Evolutionary conservation across 805 yeast genomes (phyloP), one percentile per base, ranked within the genome.

Genomic region (Hanseniaspora guilliermondii): DNA sequence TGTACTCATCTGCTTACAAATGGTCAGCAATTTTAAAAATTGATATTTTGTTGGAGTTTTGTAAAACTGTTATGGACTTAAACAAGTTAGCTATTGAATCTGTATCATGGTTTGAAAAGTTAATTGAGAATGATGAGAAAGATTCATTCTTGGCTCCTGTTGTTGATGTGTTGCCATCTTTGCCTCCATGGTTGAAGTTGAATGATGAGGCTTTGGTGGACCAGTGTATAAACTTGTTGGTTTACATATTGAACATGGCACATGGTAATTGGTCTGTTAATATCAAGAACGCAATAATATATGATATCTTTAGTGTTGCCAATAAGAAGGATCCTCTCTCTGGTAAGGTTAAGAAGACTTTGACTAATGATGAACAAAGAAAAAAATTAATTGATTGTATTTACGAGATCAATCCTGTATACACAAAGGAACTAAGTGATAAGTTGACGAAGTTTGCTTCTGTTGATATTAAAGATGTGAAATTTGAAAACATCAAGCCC

Each of bases 281-380:
- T 5, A 38, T 54, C 24, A 52, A 45, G 16, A 54, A 54, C 11
- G 35, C 45, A 32, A 39, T 48, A 2, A 22, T 44, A 1, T 48
- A 93, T 71, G 96, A 93, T 68, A 79, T 95, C 65, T 79, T 86
- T 60, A 72, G 91, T 67, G 73, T 81, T 62, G 91, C 89, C 74
- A 74, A 73, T 48, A 72, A 66, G 60, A 80, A 91, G 71, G 85
- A 85, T 59, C 76, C 75, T 55, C 54, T 68, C 22, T 63, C 68
- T n/a, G 71, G 71, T 2, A 54, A 54, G 37, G 24, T 40, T 11
- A 47, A 49, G 25, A 54, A 54, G 14, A 48, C 39, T 9, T 48
- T 46, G 30, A 48, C 53, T 4, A 54, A 52, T 8, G 42, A 27
- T 6, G 49, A 49, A 7, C 56, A 54, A 48, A 48, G 53, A 36